A percentile compares a stretch with the other conserved stretches of the same genome.
These are phyloP conservation scores for Schizochytrium sp. DNA, from an alignment of 108 stramenopile genomes.

Conservation along the genomic window DNA sequence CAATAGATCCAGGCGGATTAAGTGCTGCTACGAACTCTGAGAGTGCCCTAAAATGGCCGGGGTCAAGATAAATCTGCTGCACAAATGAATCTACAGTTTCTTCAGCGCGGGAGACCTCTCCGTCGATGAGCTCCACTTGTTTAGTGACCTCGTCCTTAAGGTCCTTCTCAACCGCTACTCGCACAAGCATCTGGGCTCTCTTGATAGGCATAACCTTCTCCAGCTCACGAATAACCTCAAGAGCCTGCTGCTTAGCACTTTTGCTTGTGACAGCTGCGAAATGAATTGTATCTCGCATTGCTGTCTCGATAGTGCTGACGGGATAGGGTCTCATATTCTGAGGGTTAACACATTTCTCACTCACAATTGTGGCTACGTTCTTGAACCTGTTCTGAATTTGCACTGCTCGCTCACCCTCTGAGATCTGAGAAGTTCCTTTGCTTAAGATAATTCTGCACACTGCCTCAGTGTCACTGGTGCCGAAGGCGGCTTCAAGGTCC, in stretches of 20 bases:
- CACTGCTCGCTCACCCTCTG: conserved; percentile 73
- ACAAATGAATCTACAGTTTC: background rate
- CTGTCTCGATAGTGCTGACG: conserved; percentile 77
- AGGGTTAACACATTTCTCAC: conserved; percentile 91
- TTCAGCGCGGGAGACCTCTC: background rate
- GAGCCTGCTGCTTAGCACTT: conserved; percentile 90
- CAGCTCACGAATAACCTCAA: conserved; percentile 91
- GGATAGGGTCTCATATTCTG: conserved; percentile 87
- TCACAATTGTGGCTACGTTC: conserved; percentile 92
- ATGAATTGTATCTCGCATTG: conserved; percentile 88
- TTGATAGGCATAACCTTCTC: conserved; percentile 88
- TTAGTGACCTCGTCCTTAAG: conserved; percentile 34
- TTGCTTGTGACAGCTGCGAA: conserved; percentile 89
- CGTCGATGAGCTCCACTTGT: background rate
- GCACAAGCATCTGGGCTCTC: conserved; percentile 92
- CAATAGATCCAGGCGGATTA: conserved; percentile 74
- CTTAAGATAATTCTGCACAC: conserved; percentile 85
- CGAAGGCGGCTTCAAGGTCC: conserved; percentile 88
- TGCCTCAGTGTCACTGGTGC: conserved; percentile 82
- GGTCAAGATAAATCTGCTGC: conserved; percentile 78
- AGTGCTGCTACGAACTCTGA: conserved; percentile 73
- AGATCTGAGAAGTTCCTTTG: conserved; percentile 90
- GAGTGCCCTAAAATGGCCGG: conserved; percentile 83
- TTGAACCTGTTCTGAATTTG: conserved; percentile 72
- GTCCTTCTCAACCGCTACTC: conserved; percentile 67